These are phyloP conservation scores for Cryptococcus sp. DNA, from an alignment of 1,284 basidiomycete genomes.

Conservation along the genomic window DNA sequence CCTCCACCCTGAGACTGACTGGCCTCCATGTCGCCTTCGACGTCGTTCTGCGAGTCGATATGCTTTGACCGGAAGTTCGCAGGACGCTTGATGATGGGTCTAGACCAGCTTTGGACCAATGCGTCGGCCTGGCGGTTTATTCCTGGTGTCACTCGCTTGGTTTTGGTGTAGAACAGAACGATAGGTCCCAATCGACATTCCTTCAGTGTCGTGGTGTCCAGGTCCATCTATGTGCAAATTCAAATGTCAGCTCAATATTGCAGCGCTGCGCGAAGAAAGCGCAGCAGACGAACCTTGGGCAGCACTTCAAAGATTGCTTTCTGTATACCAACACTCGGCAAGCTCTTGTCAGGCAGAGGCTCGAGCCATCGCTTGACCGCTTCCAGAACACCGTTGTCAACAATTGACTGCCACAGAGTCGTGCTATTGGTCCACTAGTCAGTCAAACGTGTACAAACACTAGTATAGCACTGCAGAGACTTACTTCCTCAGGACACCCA, in stretches of 20 bases:
- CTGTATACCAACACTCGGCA: conserved; percentile 95
- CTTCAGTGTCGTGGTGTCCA: conserved; percentile 88
- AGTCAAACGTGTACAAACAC: not conserved
- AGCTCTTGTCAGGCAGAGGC: conserved; percentile 84
- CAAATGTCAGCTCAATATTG: not conserved
- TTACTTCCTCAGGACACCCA: conserved; percentile 92
- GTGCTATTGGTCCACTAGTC: conserved; percentile 57
- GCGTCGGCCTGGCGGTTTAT: conserved; percentile 79
- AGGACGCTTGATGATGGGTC: conserved; percentile 91
- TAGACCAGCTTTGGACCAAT: conserved; percentile 83
- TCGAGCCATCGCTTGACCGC: conserved; percentile 92
- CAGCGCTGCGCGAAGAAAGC: not conserved
- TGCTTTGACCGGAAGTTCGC: conserved; percentile 66
- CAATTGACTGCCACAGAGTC: conserved; percentile 84
- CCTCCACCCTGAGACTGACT: conserved; percentile 16
- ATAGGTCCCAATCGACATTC: conserved; percentile 90
- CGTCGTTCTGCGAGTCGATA: conserved; percentile 30
- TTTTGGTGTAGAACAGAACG: conserved; percentile 91
- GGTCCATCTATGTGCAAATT: conserved; percentile 66
- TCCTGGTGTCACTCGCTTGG: conserved; percentile 76
- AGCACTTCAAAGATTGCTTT: conserved; percentile 84
- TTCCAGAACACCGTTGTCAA: conserved; percentile 91
- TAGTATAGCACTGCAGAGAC: conserved; percentile 41
- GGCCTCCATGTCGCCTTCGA: conserved; percentile 13
- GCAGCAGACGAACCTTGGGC: conserved; percentile 57